Evolutionary conservation across 176 grass and related monocot genomes (phyloP), one percentile per base, ranked within the genome.

Genomic region (Eragrostis nindensis): DNA sequence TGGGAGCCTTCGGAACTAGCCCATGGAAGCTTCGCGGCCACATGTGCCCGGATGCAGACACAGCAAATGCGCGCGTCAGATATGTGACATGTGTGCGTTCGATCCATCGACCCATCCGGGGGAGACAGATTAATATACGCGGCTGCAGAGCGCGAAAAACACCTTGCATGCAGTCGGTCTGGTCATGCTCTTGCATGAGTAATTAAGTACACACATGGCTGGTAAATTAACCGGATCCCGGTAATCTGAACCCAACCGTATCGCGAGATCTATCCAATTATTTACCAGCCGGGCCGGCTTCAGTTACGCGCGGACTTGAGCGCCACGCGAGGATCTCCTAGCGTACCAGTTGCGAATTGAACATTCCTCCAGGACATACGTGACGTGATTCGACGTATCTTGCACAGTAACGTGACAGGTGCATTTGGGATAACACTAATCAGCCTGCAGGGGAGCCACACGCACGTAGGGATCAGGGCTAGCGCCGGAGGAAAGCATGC

Each of bases 381-480:
- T 54, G 62, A 67, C 76, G 62, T 79, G 76, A 79, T n/a, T 62
- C 62, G 76, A 79, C 24, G 63, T 41, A 71, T 76, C 82, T 40
- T 47, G 77, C 77, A 77, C 77, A 89, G 82, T 77, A 77, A 40
- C 47, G 54, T 81, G 82, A 85, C 65, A 63, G 62, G 45, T 87
- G 38, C 79, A 44, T 70, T 68, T 65, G 46, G 13, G 72, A 77
- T 54, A 26, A 42, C 42, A 15, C n/a, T 45, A 30, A 55, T 43
- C 56, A 66, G 42, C 24, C 12, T 3, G 66, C 38, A 45, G 39
- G 13, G 39, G 40, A 7, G 61, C 74, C 55, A 45, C 53, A 24
- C 72, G 19, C 49, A 6, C 27, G 44, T 78, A 66, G 75, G 60
- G 18, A 66, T 79, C 44, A 79, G 45, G 26, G 45, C 73, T 82